Evolutionary conservation across 345 rosid genomes (phyloP), one percentile per base, ranked within the genome.

Genomic region (Camelina sativa): DNA sequence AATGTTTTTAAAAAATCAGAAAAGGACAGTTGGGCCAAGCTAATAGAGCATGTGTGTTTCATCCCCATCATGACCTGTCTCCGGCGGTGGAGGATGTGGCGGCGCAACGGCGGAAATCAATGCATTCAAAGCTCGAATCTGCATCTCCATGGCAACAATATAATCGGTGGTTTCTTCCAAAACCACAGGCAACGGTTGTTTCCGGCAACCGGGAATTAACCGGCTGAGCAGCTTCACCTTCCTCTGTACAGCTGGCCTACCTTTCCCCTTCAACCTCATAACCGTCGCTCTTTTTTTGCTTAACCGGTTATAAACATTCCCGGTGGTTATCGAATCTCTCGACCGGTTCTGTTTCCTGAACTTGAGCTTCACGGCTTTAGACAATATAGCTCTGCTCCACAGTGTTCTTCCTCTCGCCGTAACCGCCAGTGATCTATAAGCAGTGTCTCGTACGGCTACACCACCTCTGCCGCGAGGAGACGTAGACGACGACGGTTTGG

Each of bases 61-160:
- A 11, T 61, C 63, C 30, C 56, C 38, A 17, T 61, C 57, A 67
- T 32, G 68, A 67, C 75, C 48, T 47, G 51, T 46, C 20, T 22
- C 65, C 30, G 50, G 50, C 40, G 35, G 13, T 37, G 41, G 41
- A 1, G 19, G 58, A 16, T 11, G 38, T 6, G 77, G 35, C 60
- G 60, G 62, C 22, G 85, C 23, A 9, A 67, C 40, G 64, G 74
- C 63, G 56, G 86, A 86, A 19, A 90, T 83, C 13, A 95, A 72
- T 10, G 89, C 88, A 11, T 64, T 83, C 92, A 95, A 84, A 80
- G 97, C 92, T 68, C 94, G 82, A 54, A 95, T 86, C 73, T 92
- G 99, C 99, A 92, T 95, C 93, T 95, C 94, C 72, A 92, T 80
- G 13, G 99, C 99, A n/a, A 86, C 87, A 44, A 95, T 95, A 61